Conservation (phyloP, 805 yeast species). For the Nakazawaea ernobii region DNA sequence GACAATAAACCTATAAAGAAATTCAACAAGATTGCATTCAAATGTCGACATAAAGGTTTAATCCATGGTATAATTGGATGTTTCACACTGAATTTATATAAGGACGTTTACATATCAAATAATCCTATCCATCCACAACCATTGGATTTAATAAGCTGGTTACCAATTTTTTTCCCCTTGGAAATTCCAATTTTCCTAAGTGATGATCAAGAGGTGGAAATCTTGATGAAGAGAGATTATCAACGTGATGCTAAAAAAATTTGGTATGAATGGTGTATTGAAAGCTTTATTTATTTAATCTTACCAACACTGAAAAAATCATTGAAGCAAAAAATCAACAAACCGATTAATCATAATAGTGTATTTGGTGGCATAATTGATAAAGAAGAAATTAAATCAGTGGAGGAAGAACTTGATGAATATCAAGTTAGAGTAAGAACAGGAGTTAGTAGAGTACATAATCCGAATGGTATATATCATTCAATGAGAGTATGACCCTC, state of each 20-base stretch:
- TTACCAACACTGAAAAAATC: slow-evolving; percentile 16
- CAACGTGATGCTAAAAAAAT: slow-evolving; percentile 25
- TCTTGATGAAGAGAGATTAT: slow-evolving; percentile 42
- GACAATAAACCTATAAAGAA: not conserved
- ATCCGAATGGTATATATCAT: slow-evolving; percentile 28
- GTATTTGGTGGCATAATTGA: slow-evolving; percentile 1
- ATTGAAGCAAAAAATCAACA: not conserved
- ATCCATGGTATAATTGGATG: slow-evolving; percentile 74
- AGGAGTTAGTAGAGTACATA: slow-evolving; percentile 34
- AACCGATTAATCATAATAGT: slow-evolving; percentile 17
- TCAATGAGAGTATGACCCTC: slow-evolving; percentile 17
- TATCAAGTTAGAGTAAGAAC: slow-evolving; percentile 38
- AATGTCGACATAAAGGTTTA: slow-evolving; percentile 41
- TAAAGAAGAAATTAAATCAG: slow-evolving; percentile 13
- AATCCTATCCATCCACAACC: slow-evolving; percentile 34
- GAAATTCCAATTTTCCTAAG: slow-evolving; percentile 44
- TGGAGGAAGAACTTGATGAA: slow-evolving; percentile 27
- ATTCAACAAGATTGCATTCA: slow-evolving; percentile 24
- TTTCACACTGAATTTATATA: slow-evolving; percentile 66
- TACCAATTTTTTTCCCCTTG: slow-evolving; percentile 62
- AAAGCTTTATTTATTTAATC: slow-evolving; percentile 38
- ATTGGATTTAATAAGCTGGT: slow-evolving; percentile 54
- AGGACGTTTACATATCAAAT: slow-evolving; percentile 49
- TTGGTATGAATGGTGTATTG: slow-evolving; percentile 68
- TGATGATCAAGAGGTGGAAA: slow-evolving; percentile 50